Evolutionary conservation across 2,329 filamentous ascomycete species (phyloP).

Genomic region (Allantophomopsis cytisporea): DNA sequence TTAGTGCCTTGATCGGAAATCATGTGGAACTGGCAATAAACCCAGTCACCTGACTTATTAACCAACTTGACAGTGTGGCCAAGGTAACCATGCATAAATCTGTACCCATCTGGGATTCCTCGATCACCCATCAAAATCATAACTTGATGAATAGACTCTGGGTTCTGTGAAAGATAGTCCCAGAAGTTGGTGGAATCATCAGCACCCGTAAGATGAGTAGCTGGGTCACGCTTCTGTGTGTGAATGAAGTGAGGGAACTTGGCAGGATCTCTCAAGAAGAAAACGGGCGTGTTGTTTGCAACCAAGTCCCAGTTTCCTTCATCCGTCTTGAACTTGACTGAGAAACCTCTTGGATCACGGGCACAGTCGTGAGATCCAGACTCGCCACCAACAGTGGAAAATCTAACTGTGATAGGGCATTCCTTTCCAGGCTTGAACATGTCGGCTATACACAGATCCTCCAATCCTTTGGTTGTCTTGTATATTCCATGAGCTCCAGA

Average conservation of each 20-base stretch:
- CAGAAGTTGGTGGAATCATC: constrained; percentile 52
- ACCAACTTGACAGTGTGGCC: constrained; percentile 41
- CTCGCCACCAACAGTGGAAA: constrained; percentile 66
- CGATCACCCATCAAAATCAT: constrained; percentile 45
- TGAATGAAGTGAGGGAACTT: constrained; percentile 66
- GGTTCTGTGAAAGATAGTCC: constrained; percentile 40
- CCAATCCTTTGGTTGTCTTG: constrained; percentile 35
- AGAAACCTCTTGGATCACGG: constrained; percentile 60
- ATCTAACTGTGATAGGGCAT: constrained; percentile 52
- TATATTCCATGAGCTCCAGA: constrained; percentile 41
- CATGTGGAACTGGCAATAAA: constrained; percentile 38
- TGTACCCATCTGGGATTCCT: constrained; percentile 38
- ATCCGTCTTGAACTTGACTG: constrained; percentile 59
- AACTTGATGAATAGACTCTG: constrained; percentile 40
- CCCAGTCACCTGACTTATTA: constrained; percentile 37
- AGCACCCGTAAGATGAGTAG: constrained; percentile 50
- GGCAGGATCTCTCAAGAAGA: constrained; percentile 61
- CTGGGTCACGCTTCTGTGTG: constrained; percentile 61
- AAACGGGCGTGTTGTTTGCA: constrained; percentile 61
- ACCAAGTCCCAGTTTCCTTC: constrained; percentile 66
- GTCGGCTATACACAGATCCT: constrained; percentile 37
- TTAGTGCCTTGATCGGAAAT: constrained; percentile 37
- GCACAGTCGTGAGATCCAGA: constrained; percentile 58
- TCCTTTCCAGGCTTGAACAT: constrained; percentile 51
- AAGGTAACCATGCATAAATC: constrained; percentile 39